Base-by-base conservation (phyloP, 1,139 yeast genomes). In the Chernovozyma aurita region DNA sequence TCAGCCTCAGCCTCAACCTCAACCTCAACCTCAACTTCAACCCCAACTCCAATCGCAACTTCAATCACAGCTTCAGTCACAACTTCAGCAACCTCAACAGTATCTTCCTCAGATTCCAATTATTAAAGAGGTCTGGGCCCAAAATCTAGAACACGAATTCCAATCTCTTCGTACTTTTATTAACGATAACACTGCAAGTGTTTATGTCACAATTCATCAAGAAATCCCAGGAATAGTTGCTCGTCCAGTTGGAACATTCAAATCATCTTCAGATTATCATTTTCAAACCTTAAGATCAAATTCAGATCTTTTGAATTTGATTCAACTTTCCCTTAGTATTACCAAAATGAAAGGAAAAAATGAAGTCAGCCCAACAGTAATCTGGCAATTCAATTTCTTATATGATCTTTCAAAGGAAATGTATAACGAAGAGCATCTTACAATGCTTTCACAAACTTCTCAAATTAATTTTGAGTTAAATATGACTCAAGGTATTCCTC, bases 211-310 rank as follows among this genome's bases (percentile, higher is more conserved):
- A 2, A 81, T 81, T 36, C 84, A 90, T 50, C 90, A 95, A 41
- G 97, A 92, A 58, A 88, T 92, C 54, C 97, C 97, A 0, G 98
- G 98, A 0, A 86, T 94, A 24, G 85, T 92, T 18, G 96, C 96
- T 1, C 76, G 98, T 47, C 98, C 98, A 11, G 86, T 92, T 43
- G 98, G 98, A n/a, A 79, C 88, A 9, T 92, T 92, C 62, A 80
- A 87, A 50, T 80, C 94, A 8, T 85, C 94, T 12, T 76, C 86
- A 21, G 98, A 92, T 57, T 92, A 88, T 59, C 97, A 92, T 59
- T 92, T 92, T 57, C 98, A 92, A 60, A 92, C 97, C 0, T 74
- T 92, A 61, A 75, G 98, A 52, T 74, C 95, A 8, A 92, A 92
- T 58, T 86, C 94, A 3, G 98, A 94, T 59, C 70, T 92, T 39